Base-by-base conservation (phyloP, 106 monocot species). In the Triglochin maritima region DNA sequence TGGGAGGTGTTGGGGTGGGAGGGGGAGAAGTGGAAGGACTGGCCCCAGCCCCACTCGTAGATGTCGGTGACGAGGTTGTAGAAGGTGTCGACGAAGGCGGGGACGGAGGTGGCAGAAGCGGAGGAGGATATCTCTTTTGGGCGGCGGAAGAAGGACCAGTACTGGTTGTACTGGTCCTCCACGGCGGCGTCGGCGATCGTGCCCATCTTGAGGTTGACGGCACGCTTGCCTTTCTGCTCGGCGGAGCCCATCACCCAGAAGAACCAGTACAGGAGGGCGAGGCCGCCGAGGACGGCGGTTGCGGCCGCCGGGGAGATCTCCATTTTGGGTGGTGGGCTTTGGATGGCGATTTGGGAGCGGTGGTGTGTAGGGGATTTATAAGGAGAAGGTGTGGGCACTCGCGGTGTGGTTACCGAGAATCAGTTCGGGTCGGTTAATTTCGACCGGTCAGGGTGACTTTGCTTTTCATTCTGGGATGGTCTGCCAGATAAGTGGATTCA, bases 1-100 rank as follows among this genome's bases (percentile, higher is more conserved):
- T 88, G 81, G 14, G 84, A 81, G 16, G 48, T 54, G 62, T 81
- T 45, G 56, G 81, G 64, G 43, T 84, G 4, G 51, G 84, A 81
- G 7, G 87, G 87, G 51, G 84, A 88, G 81, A 88, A 88, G 76
- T 88, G 87, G 76, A 88, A 88, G 64, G 81, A 81, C 67, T 88
- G 87, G 54, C 87, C 87, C 87, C 87, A 88, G 2, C 87, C 87
- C 87, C 87, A 87, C 70, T 87, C 87, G 71, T 84, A 84, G 64
- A 88, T 88, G 70, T 84, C 87, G 17, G 84, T 84, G 50, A 88
- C 87, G 51, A 88, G 87, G 79, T 88, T 88, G 79, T 88, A 88
- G 76, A 88, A 88, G 71, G 87, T 88, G 70, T 88, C 87, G 63
- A 84, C 87, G 77, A 88, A 88, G 48, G 73, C 87, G 3, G 87